These are phyloP conservation scores for Salix arbutifolia DNA, from an alignment of 345 rosid genomes.

Conservation along the genomic window DNA sequence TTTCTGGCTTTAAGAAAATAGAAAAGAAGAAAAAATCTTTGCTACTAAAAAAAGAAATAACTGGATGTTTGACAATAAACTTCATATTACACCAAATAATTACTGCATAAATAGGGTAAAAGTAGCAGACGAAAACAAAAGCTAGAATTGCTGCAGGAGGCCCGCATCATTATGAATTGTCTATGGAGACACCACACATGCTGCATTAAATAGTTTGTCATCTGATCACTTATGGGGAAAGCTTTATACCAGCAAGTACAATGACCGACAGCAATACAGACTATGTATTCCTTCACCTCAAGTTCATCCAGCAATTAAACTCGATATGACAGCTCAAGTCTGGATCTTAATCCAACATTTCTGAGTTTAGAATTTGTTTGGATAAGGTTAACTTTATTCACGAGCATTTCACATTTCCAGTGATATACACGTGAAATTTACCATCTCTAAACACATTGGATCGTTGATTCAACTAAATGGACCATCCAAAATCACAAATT, in stretches of 20 bases:
- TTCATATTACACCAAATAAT: neutral
- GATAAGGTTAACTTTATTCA: neutral
- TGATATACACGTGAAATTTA: neutral
- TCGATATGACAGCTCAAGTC: neutral
- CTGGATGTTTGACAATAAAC: neutral
- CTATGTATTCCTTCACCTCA: neutral
- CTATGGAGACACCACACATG: neutral
- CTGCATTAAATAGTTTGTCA: neutral
- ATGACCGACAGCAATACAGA: neutral
- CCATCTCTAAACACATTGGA: neutral
- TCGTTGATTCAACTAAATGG: slow-evolving; percentile 8
- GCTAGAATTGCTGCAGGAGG: neutral
- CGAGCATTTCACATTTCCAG: neutral
- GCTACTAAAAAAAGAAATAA: neutral
- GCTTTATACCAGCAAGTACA: neutral
- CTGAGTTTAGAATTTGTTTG: neutral
- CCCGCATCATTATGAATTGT: neutral
- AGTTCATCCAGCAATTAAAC: neutral
- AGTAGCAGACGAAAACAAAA: neutral
- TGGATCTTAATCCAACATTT: neutral
- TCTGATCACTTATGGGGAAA: neutral
- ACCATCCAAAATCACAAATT: neutral
- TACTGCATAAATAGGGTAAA: neutral
- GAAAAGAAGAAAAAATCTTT: neutral
- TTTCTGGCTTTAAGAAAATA: slow-evolving; percentile 7